Evolutionary conservation across 768 basidiomycete genomes (phyloP), one percentile per base, ranked within the genome.

Genomic region (Lactifluus hygrophoroides): DNA sequence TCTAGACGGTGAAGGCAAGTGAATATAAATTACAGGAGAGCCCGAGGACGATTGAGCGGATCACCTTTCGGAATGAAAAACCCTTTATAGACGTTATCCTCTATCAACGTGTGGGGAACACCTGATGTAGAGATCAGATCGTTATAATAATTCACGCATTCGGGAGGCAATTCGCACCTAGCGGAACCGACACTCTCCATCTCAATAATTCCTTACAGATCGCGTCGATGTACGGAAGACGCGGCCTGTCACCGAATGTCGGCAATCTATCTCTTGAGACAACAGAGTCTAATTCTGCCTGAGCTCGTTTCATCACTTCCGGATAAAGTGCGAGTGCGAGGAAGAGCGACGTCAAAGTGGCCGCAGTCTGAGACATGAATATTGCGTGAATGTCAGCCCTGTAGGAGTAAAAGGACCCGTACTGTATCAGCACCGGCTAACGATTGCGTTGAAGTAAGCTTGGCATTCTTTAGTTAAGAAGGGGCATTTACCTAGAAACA

Each of bases 241-340:
- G n/a, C n/a, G n/a, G n/a, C n/a, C n/a, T n/a, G n/a, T n/a, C n/a
- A n/a, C n/a, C n/a, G n/a, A n/a, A n/a, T n/a, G n/a, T n/a, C n/a
- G n/a, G n/a, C n/a, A n/a, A n/a, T n/a, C n/a, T n/a, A n/a, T n/a
- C n/a, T n/a, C n/a, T n/a, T n/a, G n/a, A n/a, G n/a, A n/a, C n/a
- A n/a, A n/a, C n/a, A n/a, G n/a, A n/a, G n/a, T n/a, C n/a, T n/a
- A n/a, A 66, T 50, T 69, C 67, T 13, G 48, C 63, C 58, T 66
- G 69, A 7, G 69, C 68, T 32, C 56, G 63, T 8, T 54, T 43
- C 42, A 68, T 65, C 2, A 68, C 53, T 3, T 66, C 65, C 10
- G 68, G 70, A 51, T 67, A 54, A 25, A 67, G 55, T 11, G 61
- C 45, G 63, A 69, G 67, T 10, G 66, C 67, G 2, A 69, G 60